phyloP scores from a whole-genome alignment of 192 early-diverging fungal species.

The Backusella mclennaniae region DNA sequence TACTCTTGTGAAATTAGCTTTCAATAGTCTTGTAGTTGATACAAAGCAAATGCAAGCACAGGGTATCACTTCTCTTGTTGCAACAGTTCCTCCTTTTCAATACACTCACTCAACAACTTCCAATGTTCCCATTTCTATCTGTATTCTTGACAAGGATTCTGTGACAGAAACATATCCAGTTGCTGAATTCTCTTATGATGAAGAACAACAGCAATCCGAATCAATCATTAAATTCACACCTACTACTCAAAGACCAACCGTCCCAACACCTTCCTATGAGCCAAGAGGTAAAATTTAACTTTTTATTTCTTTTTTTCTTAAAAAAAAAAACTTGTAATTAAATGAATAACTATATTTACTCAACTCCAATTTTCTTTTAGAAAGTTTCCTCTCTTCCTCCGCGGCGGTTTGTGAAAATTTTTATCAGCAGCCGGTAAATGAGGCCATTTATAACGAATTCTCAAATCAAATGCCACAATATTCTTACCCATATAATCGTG shows the following conservation, averaged over 20 bases:
- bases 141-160: slow-evolving; percentile 43
- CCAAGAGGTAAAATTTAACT: neutral
- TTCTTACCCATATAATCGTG: neutral
- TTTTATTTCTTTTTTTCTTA: neutral
- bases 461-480: neutral
- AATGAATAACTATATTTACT: neutral
- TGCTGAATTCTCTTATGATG: slow-evolving; percentile 41
- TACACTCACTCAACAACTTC: slow-evolving; percentile 36
- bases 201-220: neutral
- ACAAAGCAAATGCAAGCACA: slow-evolving; percentile 47
- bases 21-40: slow-evolving; percentile 48
- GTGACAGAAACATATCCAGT: slow-evolving; percentile 44
- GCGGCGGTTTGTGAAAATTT: neutral
- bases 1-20: slow-evolving; percentile 37
- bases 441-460: neutral
- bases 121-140: slow-evolving; percentile 46
- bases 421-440: slow-evolving; percentile 9
- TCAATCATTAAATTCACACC: neutral
- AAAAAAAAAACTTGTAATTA: neutral
- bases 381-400: slow-evolving; percentile 9
- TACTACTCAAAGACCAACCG: neutral
- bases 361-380: neutral
- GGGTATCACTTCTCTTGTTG: slow-evolving; percentile 42
- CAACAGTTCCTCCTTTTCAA: slow-evolving; percentile 42
- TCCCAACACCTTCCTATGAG: neutral